Evolutionary conservation across 176 grass and related monocot species (phyloP).

Genomic region (Pharus latifolius): DNA sequence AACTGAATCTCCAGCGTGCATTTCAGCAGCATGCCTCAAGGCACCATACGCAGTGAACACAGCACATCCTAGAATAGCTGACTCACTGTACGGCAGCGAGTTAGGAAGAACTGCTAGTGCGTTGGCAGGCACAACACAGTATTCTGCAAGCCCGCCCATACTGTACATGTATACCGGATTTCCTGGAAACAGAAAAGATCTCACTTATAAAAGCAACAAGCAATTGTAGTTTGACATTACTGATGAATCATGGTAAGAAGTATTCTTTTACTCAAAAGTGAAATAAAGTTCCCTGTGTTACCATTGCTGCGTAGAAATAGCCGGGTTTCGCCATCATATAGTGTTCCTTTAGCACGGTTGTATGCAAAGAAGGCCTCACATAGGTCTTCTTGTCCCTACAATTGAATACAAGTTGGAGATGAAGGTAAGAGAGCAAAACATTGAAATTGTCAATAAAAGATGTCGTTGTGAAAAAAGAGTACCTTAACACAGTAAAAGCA

Average conservation of each 20-base stretch:
- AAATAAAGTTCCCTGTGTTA: no score
- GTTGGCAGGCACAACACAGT: conserved; percentile 90
- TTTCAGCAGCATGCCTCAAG: conserved; percentile 88
- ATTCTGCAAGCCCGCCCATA: conserved; percentile 94
- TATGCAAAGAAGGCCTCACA: conserved; percentile 91
- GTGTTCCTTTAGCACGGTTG: conserved; percentile 92
- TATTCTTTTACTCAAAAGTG: neutral
- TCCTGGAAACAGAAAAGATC: conserved; percentile 35
- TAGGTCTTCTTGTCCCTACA: conserved; percentile 95
- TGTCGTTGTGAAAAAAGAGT: neutral
- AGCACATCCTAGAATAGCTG: conserved; percentile 88
- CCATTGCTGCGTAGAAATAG: conserved; percentile 71
- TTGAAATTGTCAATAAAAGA: neutral
- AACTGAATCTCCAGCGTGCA: conserved; percentile 81
- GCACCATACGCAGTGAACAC: conserved; percentile 97
- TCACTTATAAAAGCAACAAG: neutral
- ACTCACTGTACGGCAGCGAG: conserved; percentile 79
- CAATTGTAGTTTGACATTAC: neutral
- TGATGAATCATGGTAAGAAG: neutral
- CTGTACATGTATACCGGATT: conserved; percentile 97
- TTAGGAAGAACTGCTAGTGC: conserved; percentile 67
- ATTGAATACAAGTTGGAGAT: conserved; percentile 1
- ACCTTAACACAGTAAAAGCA: conserved; percentile 98
- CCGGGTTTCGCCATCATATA: conserved; percentile 92
- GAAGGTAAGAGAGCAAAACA: neutral